A percentile compares a stretch with the other conserved stretches of the same genome.
Evolutionary conservation across 192 early-diverging fungal genomes (phyloP).

Genomic region (Diversispora eburnea): DNA sequence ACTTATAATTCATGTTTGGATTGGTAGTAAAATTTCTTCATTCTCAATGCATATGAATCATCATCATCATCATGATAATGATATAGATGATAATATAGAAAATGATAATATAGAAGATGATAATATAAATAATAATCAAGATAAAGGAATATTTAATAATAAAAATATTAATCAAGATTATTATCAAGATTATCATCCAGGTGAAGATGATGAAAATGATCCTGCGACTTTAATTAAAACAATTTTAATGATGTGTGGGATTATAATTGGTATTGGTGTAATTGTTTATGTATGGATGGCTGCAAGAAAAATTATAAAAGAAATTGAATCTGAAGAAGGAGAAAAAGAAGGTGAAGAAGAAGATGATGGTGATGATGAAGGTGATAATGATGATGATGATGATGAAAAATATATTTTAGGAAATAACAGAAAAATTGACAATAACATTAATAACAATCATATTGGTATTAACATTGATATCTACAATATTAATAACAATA

Average conservation of each 20-base stretch:
- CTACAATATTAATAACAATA: too few relatives aligned
- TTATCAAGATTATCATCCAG: too few relatives aligned
- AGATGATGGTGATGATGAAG: constrained; percentile 23
- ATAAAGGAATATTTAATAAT: constrained; percentile 13
- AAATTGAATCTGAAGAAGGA: constrained; percentile 30
- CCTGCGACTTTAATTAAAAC: constrained; percentile 20
- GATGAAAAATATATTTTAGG: constrained; percentile 12
- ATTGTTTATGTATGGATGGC: constrained; percentile 49
- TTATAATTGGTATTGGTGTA: constrained; percentile 43
- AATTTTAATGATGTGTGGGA: constrained; percentile 27
- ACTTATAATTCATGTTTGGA: constrained; percentile 56
- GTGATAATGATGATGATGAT: constrained; percentile 27
- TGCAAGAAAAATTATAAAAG: constrained; percentile 44
- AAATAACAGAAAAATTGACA: not conserved
- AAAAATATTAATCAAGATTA: constrained; percentile 3
- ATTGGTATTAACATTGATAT: too few relatives aligned
- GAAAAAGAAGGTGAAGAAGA: constrained; percentile 28
- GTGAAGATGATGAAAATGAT: constrained; percentile 12
- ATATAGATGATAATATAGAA: too few relatives aligned
- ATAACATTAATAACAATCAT: not conserved
- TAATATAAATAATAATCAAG: too few relatives aligned
- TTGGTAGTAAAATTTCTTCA: constrained; percentile 55
- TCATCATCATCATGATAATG: too few relatives aligned
- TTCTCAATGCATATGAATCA: constrained; percentile 36
- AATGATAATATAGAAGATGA: too few relatives aligned